Conservation (phyloP, 2,329 filamentous ascomycete genomes). For the Sporothrix euskadiensis region DNA sequence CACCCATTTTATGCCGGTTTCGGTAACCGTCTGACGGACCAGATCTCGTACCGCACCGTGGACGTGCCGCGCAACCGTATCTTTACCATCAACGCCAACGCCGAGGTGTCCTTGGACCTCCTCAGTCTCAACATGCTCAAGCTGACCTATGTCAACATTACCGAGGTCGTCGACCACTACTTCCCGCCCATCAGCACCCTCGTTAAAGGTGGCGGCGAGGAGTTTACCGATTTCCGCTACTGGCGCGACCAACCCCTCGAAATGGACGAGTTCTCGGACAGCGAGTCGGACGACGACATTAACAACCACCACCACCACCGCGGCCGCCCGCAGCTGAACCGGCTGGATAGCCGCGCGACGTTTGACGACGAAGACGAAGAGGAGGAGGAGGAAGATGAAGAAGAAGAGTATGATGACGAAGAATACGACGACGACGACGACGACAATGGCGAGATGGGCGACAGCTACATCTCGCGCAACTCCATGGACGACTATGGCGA, state of each 20-base stretch:
- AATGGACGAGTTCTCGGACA: conserved; percentile 84
- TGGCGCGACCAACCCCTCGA: conserved; percentile 87
- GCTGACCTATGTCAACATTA: conserved; percentile 95
- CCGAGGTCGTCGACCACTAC: conserved; percentile 96
- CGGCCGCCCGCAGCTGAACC: background rate
- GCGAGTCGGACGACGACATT: conserved; percentile 62
- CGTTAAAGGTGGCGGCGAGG: conserved; percentile 84
- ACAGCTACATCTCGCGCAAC: conserved; percentile 48
- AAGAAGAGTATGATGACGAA: conserved; percentile 44
- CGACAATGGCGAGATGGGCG: conserved; percentile 47
- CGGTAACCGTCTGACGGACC: conserved; percentile 93
- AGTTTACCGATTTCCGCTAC: conserved; percentile 96
- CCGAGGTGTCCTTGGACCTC: conserved; percentile 88
- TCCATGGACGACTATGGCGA: conserved; percentile 44
- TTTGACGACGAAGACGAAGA: conserved; percentile 45
- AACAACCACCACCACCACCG: conserved; percentile 14
- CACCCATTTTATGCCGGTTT: conserved; percentile 97
- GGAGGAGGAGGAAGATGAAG: conserved; percentile 49
- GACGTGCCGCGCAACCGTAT: conserved; percentile 93
- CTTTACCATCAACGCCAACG: conserved; percentile 96
- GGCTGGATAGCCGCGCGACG: conserved; percentile 38
- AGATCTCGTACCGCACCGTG: conserved; percentile 91
- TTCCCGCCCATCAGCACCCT: conserved; percentile 89
- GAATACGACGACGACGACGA: conserved; percentile 45
- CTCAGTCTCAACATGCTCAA: conserved; percentile 91